A percentile compares a stretch with the other conserved stretches of the same genome.
These are phyloP conservation scores for Arthrinium puccinioides DNA, from an alignment of 2,329 filamentous ascomycete genomes.

Conservation along the genomic window DNA sequence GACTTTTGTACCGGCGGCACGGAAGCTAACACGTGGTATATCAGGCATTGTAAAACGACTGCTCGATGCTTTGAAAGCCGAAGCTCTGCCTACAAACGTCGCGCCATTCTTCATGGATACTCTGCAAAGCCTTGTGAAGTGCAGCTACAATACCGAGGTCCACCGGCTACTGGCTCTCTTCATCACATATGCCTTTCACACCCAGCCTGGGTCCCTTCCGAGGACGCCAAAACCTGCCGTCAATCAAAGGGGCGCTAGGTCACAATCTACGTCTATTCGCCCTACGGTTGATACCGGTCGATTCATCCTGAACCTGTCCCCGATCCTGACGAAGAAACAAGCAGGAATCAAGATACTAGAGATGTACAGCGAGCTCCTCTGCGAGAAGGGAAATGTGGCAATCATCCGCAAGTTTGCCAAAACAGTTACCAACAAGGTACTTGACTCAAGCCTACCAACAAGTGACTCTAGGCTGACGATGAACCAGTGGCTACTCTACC, in stretches of 20 bases:
- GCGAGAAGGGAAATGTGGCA: constrained; percentile 58
- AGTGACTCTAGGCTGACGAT: constrained; percentile 23
- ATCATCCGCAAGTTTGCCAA: constrained; percentile 83
- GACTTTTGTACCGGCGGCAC: neutral
- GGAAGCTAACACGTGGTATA: constrained; percentile 6
- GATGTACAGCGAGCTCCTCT: constrained; percentile 73
- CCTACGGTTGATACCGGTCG: constrained; percentile 27
- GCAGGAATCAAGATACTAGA: constrained; percentile 68
- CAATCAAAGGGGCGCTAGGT: constrained; percentile 30
- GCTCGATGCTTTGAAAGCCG: constrained; percentile 83
- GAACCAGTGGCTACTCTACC: constrained; percentile 76
- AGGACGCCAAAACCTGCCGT: constrained; percentile 43
- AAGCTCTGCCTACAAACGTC: constrained; percentile 64
- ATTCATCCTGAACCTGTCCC: constrained; percentile 23
- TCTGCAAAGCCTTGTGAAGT: constrained; percentile 71
- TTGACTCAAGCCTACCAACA: constrained; percentile 19
- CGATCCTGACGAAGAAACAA: constrained; percentile 54
- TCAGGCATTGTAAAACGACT: constrained; percentile 82
- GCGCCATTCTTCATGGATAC: constrained; percentile 71
- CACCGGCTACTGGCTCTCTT: constrained; percentile 84
- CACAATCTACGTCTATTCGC: constrained; percentile 28
- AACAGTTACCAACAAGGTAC: constrained; percentile 89
- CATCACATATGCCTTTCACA: constrained; percentile 84
- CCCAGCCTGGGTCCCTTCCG: constrained; percentile 37
- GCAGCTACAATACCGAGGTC: constrained; percentile 75